Base-by-base conservation (phyloP, 2,329 filamentous ascomycete species). In the Cercospora sojina region DNA sequence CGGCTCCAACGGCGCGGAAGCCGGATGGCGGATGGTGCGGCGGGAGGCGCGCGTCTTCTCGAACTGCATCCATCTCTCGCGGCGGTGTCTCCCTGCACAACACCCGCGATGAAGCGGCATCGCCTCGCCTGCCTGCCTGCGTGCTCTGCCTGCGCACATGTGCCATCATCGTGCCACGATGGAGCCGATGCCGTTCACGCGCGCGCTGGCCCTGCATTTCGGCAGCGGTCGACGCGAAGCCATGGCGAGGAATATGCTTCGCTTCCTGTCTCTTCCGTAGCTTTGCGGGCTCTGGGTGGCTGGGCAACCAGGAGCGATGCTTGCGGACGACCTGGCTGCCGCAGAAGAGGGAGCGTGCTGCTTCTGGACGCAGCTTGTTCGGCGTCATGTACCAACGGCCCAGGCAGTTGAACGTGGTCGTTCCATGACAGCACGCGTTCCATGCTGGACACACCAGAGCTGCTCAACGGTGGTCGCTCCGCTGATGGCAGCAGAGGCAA, bases 1-100 rank as follows among this genome's bases (percentile, higher is more conserved):
- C 47, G 23, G 47, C 47, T 51, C 20, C 20, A 23, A 47, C 41
- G 47, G 20, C 47, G 47, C 47, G 20, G 47, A 51, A 51, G 47
- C 27, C 20, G 27, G 47, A 38, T 38, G n/a, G n/a, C n/a, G n/a
- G n/a, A n/a, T 38, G 16, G 47, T 10, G 20, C 20, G 7, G 47
- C 47, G 47, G 47, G 43, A 49, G 43, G 43, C 43, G 32, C 29
- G 29, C 29, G 41, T 51, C 23, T 51, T 51, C 47, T 51, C 20
- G 47, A 51, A 23, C 10, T 29, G 20, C 18, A 27, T n/a, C 18
- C n/a, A 47, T 43, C 57, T 59, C 38, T 8, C 58, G n/a, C n/a
- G n/a, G n/a, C n/a, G n/a, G n/a, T n/a, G 43, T 60, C 58, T 60
- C 35, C 23, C 58, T 31, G 8, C 47, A 62, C 59, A 55, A 62